Percentiles rank a stretch among this genome's conserved stretches.
These are phyloP conservation scores for Tolypocladium amazonense DNA, from an alignment of 2,329 filamentous ascomycete species.

Conservation along the genomic window DNA sequence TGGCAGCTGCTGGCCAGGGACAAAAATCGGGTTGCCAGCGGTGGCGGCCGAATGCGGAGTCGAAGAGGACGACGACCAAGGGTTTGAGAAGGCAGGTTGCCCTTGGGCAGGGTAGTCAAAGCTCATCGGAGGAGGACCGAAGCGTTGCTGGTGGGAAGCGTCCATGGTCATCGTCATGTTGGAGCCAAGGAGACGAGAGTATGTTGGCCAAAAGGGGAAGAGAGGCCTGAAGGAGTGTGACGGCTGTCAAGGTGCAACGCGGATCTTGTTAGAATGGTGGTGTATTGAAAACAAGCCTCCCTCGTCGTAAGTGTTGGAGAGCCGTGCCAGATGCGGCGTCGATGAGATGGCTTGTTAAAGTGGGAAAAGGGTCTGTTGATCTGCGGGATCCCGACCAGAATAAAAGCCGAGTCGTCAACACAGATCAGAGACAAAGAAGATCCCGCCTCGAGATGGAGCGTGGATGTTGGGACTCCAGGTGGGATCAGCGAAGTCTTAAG, in stretches of 20 bases:
- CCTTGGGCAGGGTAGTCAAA: slow-evolving; percentile 57
- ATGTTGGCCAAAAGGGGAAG: background rate
- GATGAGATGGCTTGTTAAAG: background rate
- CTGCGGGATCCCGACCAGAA: slow-evolving; percentile 36
- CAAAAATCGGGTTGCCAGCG: slow-evolving; percentile 52
- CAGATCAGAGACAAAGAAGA: slow-evolving; percentile 29
- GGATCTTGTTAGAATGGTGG: background rate
- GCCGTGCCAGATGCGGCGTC: background rate
- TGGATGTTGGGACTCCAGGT: slow-evolving; percentile 22
- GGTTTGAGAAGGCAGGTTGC: slow-evolving; percentile 76
- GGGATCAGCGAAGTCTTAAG: slow-evolving; percentile 53
- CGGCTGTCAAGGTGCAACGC: background rate
- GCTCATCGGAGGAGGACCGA: slow-evolving; percentile 58
- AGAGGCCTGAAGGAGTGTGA: background rate
- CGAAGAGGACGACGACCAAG: slow-evolving; percentile 59
- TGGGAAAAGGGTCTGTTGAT: slow-evolving; percentile 32
- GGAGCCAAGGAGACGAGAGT: slow-evolving; percentile 10
- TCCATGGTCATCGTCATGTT: slow-evolving; percentile 95
- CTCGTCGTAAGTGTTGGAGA: background rate
- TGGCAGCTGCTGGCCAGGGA: slow-evolving; percentile 36
- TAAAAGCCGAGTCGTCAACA: slow-evolving; percentile 34
- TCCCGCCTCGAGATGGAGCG: slow-evolving; percentile 21
- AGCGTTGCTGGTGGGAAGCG: slow-evolving; percentile 65
- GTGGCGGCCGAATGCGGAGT: slow-evolving; percentile 31
- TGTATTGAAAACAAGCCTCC: background rate